These are phyloP conservation scores for Chlorella sp. DNA, from an alignment of 139 green algal species.

Conservation along the genomic window DNA sequence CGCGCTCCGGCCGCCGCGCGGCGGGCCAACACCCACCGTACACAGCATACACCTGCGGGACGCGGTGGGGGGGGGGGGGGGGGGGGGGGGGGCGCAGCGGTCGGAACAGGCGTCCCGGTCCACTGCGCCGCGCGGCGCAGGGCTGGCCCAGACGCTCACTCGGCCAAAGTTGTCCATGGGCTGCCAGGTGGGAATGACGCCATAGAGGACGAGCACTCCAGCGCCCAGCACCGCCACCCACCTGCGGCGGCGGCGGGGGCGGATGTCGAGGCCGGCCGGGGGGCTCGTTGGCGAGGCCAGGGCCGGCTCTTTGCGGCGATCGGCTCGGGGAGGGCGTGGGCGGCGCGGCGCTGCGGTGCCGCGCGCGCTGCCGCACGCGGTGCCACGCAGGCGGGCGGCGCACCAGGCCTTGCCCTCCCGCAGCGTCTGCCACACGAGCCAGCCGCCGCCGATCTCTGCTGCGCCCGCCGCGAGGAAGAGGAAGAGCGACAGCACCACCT, in stretches of 20 bases:
- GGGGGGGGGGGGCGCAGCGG: background rate
- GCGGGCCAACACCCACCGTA: no score
- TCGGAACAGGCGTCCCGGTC: background rate
- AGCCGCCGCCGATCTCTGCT: constrained; percentile 85
- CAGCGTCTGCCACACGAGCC: constrained; percentile 83
- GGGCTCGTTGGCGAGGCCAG: no score
- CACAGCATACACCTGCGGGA: constrained; percentile 68
- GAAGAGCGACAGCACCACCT: constrained; percentile 26
- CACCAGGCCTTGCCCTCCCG: constrained; percentile 55
- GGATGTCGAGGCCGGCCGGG: no score
- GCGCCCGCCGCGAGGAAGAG: constrained; percentile 70
- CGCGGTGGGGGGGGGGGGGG: background rate
- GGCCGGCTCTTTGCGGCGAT: no score
- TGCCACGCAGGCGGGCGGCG: no score
- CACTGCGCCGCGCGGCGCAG: background rate
- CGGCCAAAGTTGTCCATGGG: constrained; percentile 64
- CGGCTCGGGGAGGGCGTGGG: no score
- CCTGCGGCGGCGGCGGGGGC: no score
- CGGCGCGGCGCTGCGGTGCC: no score
- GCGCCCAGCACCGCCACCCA: constrained; percentile 41
- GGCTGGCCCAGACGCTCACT: background rate
- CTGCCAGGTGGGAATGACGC: constrained; percentile 81
- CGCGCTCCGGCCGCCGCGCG: no score
- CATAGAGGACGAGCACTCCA: constrained; percentile 69
- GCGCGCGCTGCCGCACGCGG: no score